Base-by-base conservation (phyloP, 1,284 basidiomycete species). In the Apiotrichum porosum region DNA sequence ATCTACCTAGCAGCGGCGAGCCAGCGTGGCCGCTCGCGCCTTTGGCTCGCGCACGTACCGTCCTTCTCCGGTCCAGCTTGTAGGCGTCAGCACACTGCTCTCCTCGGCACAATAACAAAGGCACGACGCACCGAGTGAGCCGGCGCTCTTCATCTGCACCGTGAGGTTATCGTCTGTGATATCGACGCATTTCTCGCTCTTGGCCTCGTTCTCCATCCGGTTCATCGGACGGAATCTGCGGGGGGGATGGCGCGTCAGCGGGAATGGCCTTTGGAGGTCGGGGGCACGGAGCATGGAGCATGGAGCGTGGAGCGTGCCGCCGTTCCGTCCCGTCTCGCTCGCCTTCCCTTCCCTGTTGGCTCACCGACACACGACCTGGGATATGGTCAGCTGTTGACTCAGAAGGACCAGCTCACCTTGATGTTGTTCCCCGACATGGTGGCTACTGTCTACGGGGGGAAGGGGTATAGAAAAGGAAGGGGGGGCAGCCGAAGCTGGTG, bases 211-310 rank as follows among this genome's bases (percentile, higher is more conserved):
- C 76, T 98, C 94, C 67, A 97, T 83, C 52, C 89, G 77, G 75
- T 98, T 98, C 58, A 88, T 83, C 19, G 95, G 94, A 60, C 94
- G 91, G 75, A 98, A 98, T 52, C 93, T 94, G 60, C 17, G 40
- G 28, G 30, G 34, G 26, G 37, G 23, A 32, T 21, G 19, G 17
- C 18, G 41, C 10, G 15, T 2, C 9, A 10, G 9, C 21, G 37
- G 13, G 21, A n/a, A n/a, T n/a, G n/a, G n/a, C n/a, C n/a, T n/a
- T n/a, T n/a, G n/a, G n/a, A n/a, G n/a, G n/a, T n/a, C 15, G 32
- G n/a, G 38, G 21, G 37, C 6, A 14, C 30, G 30, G 18, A 8
- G 32, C 14, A 24, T 21, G 17, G 43, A 19, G 38, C 13, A 36
- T 22, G 30, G 44, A 19, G 13, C 18, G 14, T 22, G 6, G 28